Conservation (phyloP, 2,329 filamentous ascomycete species). For the Cladophialophora carrionii region DNA sequence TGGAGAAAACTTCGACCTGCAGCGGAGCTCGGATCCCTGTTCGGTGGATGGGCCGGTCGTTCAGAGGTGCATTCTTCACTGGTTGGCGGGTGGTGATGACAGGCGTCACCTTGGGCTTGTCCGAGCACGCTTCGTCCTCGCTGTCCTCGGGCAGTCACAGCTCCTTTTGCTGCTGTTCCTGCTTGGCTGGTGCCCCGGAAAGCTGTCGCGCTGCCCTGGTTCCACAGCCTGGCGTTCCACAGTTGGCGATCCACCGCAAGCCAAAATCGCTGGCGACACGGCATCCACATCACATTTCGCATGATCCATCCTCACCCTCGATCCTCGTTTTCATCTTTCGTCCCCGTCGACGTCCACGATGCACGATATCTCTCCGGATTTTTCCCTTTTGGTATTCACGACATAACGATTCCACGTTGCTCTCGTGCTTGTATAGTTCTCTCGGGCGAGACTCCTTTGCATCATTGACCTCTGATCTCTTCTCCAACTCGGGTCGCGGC, state of each 20-base stretch:
- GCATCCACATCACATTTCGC: constrained; percentile 21
- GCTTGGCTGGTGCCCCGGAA: constrained; percentile 10
- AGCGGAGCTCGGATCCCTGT: constrained; percentile 13
- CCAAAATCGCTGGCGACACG: constrained; percentile 16
- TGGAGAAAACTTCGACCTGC: constrained; percentile 1
- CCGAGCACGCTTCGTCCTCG: neutral
- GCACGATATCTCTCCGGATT: neutral
- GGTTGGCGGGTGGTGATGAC: neutral
- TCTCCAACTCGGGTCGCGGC: constrained; percentile 12
- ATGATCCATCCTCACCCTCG: constrained; percentile 13
- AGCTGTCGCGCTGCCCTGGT: neutral
- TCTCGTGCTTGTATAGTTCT: neutral
- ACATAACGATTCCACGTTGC: neutral
- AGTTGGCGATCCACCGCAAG: constrained; percentile 8
- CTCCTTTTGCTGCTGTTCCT: constrained; percentile 7
- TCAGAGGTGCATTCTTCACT: neutral
- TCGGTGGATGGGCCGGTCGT: neutral
- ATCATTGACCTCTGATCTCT: neutral
- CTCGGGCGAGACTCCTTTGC: neutral
- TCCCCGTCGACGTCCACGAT: neutral
- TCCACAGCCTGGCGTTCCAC: constrained; percentile 6
- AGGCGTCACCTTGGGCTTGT: neutral
- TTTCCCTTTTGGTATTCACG: constrained; percentile 5
- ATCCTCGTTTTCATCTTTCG: constrained; percentile 16
- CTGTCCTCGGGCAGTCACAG: neutral